These are phyloP conservation scores for Geranium rotundifolium DNA, from an alignment of 345 rosid species.

Conservation along the genomic window DNA sequence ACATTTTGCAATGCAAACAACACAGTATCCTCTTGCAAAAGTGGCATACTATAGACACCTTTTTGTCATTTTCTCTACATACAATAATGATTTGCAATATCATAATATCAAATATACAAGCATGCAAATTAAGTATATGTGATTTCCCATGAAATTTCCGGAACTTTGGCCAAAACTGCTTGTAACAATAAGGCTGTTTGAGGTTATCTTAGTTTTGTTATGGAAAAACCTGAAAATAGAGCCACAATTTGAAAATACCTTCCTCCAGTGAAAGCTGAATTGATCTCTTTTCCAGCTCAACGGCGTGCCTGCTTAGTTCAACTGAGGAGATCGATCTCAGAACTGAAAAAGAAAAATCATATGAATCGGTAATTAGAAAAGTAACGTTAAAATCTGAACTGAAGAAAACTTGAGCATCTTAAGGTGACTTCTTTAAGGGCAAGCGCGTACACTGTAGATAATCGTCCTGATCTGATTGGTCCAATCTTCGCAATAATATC, in stretches of 20 bases:
- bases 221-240: neutral
- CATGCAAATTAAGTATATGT: no score
- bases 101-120: no score
- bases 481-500: constrained; percentile 38
- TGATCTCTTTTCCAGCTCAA: constrained; percentile 86
- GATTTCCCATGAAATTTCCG: neutral
- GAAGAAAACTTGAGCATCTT: neutral
- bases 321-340: constrained; percentile 60
- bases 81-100: no score
- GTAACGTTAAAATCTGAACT: neutral
- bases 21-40: no score
- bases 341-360: constrained; percentile 32
- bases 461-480: constrained; percentile 50
- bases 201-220: neutral
- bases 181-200: neutral
- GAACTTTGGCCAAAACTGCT: neutral
- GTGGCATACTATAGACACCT: no score
- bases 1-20: no score
- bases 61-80: no score
- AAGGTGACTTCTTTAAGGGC: constrained; percentile 1
- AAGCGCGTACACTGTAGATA: constrained; percentile 48
- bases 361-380: constrained; percentile 7
- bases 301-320: constrained; percentile 78
- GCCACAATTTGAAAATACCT: constrained; percentile 30
- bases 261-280: constrained; percentile 91